These are phyloP conservation scores for Trichoderma oligosporum DNA, from an alignment of 2,329 filamentous ascomycete genomes.

Conservation along the genomic window DNA sequence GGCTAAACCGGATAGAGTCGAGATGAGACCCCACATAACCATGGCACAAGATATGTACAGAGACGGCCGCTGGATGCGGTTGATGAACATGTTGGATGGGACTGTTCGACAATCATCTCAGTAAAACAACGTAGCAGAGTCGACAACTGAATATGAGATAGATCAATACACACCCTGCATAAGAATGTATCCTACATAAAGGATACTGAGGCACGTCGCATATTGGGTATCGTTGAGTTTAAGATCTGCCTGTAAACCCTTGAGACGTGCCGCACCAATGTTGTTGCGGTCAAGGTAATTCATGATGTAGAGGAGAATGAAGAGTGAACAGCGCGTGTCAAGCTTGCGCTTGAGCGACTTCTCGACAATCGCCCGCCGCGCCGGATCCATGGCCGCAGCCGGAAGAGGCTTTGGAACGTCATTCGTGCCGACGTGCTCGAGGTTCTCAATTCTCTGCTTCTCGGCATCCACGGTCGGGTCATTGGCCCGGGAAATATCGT, in stretches of 20 bases:
- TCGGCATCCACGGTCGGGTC: conserved; percentile 8
- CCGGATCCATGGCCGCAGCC: conserved; percentile 34
- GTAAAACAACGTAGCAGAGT: too few species aligned
- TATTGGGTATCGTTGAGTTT: conserved; percentile 56
- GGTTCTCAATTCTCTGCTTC: conserved; percentile 20
- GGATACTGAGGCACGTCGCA: conserved; percentile 58
- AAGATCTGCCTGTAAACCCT: conserved; percentile 61
- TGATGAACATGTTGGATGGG: conserved; percentile 56
- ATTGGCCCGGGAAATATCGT: conserved; percentile 22
- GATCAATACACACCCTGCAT: too few species aligned
- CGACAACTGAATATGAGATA: too few species aligned
- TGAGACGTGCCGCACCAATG: conserved; percentile 62
- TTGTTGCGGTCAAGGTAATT: conserved; percentile 70
- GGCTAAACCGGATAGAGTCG: conserved; percentile 52
- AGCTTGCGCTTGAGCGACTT: conserved; percentile 66
- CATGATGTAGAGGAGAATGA: conserved; percentile 70
- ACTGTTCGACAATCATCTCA: too few species aligned
- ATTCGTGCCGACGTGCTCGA: conserved; percentile 13
- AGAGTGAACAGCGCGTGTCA: conserved; percentile 62
- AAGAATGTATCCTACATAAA: conserved; percentile 64
- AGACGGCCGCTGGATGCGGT: conserved; percentile 48
- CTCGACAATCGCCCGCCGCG: conserved; percentile 56
- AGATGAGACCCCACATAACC: conserved; percentile 58
- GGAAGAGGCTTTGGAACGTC: background rate
- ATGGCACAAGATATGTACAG: conserved; percentile 52